These are phyloP conservation scores for Saccharomyces eubayanus DNA, from an alignment of 805 yeast species.

Conservation along the genomic window DNA sequence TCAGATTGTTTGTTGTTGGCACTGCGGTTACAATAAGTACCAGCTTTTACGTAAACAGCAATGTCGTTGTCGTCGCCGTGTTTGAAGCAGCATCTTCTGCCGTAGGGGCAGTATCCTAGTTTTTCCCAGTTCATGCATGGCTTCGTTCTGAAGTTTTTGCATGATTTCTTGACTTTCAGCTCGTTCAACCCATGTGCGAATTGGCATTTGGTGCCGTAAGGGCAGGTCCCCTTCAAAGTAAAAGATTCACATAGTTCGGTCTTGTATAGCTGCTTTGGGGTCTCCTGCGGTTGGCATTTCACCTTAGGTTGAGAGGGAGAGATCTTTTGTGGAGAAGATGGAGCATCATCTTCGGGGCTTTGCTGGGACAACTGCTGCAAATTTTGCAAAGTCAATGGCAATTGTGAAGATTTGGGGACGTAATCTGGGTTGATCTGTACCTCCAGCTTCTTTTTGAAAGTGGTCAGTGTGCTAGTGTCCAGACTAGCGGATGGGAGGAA, in stretches of 20 bases:
- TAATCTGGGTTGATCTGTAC: constrained; percentile 18
- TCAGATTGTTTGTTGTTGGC: neutral
- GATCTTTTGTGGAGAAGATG: neutral
- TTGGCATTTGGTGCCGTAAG: constrained; percentile 83
- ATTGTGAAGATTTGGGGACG: constrained; percentile 12
- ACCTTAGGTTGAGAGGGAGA: neutral
- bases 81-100: constrained; percentile 81
- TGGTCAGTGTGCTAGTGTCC: neutral
- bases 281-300: neutral
- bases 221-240: constrained; percentile 59
- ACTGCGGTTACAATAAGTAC: constrained; percentile 2
- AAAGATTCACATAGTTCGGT: constrained; percentile 80
- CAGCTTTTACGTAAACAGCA: constrained; percentile 15
- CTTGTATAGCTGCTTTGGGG: constrained; percentile 59
- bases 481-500: neutral
- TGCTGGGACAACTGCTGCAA: constrained; percentile 8
- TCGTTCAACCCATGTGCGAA: constrained; percentile 84
- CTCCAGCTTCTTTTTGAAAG: constrained; percentile 9
- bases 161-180: constrained; percentile 52
- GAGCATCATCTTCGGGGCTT: constrained; percentile 3
- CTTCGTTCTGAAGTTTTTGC: constrained; percentile 80
- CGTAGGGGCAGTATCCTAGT: constrained; percentile 74
- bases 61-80: constrained; percentile 43
- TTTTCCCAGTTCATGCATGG: constrained; percentile 81
- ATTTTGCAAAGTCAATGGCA: constrained; percentile 21